A percentile compares a stretch with the other conserved stretches of the same genome.
Evolutionary conservation across 2,329 filamentous ascomycete genomes (phyloP).

Genomic region (Botrytis galanthina): DNA sequence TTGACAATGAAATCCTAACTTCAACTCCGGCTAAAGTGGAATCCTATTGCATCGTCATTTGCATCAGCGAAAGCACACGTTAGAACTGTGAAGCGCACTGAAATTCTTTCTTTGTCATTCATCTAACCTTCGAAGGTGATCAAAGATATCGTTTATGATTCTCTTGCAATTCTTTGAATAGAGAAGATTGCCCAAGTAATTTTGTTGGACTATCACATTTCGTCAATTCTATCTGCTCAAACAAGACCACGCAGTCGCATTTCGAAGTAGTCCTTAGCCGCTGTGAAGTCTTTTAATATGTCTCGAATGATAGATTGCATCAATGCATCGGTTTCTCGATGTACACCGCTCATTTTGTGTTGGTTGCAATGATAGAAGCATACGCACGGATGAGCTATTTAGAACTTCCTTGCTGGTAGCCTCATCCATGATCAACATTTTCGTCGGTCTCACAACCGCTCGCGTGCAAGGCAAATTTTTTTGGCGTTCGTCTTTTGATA

Average conservation of each 20-base stretch:
- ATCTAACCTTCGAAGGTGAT: neutral
- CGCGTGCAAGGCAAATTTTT: neutral
- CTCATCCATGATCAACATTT: neutral
- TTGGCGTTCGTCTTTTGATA: neutral
- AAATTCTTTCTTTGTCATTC: neutral
- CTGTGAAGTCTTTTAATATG: conserved; percentile 49
- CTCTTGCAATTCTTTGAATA: conserved; percentile 40
- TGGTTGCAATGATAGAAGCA: conserved; percentile 26
- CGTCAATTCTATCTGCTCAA: neutral
- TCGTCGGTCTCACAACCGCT: neutral
- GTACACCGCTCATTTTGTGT: conserved; percentile 48
- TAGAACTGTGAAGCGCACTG: neutral
- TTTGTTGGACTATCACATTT: neutral
- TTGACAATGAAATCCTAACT: accelerated
- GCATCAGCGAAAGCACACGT: neutral
- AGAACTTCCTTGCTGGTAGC: neutral
- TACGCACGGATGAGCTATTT: neutral
- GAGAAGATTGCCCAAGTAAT: neutral
- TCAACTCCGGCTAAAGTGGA: neutral
- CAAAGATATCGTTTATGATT: neutral
- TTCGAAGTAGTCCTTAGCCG: no score
- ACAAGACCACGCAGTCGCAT: conserved; percentile 26
- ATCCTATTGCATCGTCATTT: neutral
- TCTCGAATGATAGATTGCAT: conserved; percentile 55
- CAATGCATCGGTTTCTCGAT: conserved; percentile 52